Evolutionary conservation across 345 rosid species (phyloP), one percentile per base, ranked within the genome.

Genomic region (Kandelia obovata): DNA sequence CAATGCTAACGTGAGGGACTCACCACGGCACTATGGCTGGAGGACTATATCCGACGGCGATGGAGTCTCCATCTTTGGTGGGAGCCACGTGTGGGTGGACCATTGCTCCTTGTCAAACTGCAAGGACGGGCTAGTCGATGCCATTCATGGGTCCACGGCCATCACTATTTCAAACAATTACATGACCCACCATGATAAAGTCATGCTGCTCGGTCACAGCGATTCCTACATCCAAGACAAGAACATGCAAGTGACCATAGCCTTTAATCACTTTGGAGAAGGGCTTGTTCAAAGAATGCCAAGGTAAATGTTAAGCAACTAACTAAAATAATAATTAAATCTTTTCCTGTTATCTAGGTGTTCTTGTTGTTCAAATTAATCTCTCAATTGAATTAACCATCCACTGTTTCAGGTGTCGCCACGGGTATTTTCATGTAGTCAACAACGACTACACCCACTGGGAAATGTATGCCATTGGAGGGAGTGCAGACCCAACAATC

Each of bases 391-490:
- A 8, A 16, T 43, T 37, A 17, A 53, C 16, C 32, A 8, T 10
- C 21, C 26, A 21, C 23, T 39, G 16, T 51, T 70, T 21, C 79
- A 75, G 79, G 55, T 75, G 79, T 25, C 65, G 79, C 15, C 79
- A 65, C 23, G 79, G 79, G 35, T 75, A 70, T 35, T 75, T 75
- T 57, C 79, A 75, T 69, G 78, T 75, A 43, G 78, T 75, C 66
- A 75, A 75, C 73, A 75, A 75, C 28, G 78, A 75, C 70, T 75
- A 75, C 47, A 69, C 74, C 25, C 78, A 75, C 51, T 75, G 78
- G 78, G 78, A 69, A 64, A 74, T 75, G 79, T 75, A 75, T 23
- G 79, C 79, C 66, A 70, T 75, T 65, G 79, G 79, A 64, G 79
- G 79, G 20, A 75, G 79, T 39, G 79, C 79, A 46, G 37, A 13